Evolutionary conservation across 352 stramenopile genomes (phyloP).

Genomic region (Saprolegnia diclina): DNA sequence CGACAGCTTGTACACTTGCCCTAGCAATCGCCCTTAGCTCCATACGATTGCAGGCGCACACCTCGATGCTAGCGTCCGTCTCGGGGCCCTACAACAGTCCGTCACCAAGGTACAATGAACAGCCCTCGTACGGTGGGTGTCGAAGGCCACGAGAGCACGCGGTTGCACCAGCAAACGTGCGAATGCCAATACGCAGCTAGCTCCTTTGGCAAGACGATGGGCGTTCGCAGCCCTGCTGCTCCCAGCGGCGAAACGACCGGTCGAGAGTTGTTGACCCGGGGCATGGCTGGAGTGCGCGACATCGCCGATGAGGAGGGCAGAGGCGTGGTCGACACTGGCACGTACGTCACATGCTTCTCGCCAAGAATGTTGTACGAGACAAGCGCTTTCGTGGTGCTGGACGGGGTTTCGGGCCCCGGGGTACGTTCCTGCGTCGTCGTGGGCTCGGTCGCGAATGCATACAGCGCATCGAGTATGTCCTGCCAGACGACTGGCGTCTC

Average conservation of each 20-base stretch:
- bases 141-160: neutral
- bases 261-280: neutral
- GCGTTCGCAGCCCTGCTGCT: neutral
- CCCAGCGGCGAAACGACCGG: neutral
- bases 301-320: neutral
- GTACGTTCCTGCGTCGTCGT: neutral
- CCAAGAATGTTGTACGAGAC: slow-evolving; percentile 21
- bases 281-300: neutral
- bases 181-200: slow-evolving; percentile 1
- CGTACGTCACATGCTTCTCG: slow-evolving; percentile 17
- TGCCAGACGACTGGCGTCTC: slow-evolving; percentile 1
- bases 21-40: neutral
- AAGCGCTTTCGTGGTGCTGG: neutral
- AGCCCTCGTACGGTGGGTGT: neutral
- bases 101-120: too few relatives aligned
- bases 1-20: neutral
- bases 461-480: slow-evolving; percentile 9
- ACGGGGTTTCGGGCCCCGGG: slow-evolving; percentile 8
- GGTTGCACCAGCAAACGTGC: slow-evolving; percentile 15
- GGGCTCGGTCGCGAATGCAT: neutral
- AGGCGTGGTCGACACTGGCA: neutral
- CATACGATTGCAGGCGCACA: neutral
- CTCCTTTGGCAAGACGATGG: slow-evolving; percentile 1
- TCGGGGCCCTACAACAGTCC: neutral
- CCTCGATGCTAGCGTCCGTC: neutral